Evolutionary conservation across 495 filamentous ascomycete genomes (phyloP).

Genomic region (Penicillium canariense): DNA sequence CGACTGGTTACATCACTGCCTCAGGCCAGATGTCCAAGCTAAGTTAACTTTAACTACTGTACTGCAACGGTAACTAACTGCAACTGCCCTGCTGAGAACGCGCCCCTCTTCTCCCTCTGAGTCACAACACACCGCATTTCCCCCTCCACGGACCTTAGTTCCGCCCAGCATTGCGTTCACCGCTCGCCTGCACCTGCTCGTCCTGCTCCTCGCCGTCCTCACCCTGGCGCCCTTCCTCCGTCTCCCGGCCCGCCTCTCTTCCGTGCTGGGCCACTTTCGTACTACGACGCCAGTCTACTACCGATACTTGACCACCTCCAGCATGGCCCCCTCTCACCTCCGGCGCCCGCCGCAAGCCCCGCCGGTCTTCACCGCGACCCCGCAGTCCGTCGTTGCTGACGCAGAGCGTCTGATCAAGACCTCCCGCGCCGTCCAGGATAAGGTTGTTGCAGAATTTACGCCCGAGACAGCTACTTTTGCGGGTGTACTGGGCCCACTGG

Average conservation of each 20-base stretch:
- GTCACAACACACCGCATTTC: constrained; percentile 1
- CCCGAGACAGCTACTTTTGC: constrained; percentile 64
- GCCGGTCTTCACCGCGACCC: constrained; percentile 81
- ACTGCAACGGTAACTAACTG: not conserved
- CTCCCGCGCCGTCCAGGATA: constrained; percentile 69
- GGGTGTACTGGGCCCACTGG: constrained; percentile 61
- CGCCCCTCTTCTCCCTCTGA: no score
- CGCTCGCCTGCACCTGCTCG: constrained; percentile 43
- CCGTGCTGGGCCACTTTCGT: constrained; percentile 62
- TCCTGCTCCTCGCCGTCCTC: constrained; percentile 61
- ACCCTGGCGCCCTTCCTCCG: constrained; percentile 76
- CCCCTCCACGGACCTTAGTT: constrained; percentile 1
- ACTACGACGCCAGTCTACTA: constrained; percentile 22
- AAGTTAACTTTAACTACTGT: not conserved
- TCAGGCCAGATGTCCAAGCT: not conserved
- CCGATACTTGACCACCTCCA: constrained; percentile 57
- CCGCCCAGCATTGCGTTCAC: constrained; percentile 25
- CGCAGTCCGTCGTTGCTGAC: constrained; percentile 69
- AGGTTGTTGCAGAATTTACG: constrained; percentile 65
- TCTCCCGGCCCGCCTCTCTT: constrained; percentile 51
- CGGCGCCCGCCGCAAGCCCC: constrained; percentile 79
- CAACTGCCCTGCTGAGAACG: not conserved
- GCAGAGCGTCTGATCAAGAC: constrained; percentile 69
- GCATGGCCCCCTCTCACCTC: constrained; percentile 63
- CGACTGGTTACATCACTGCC: not conserved